Evolutionary conservation across 305 asterid species (phyloP).

Genomic region (Coffea humblotiana): DNA sequence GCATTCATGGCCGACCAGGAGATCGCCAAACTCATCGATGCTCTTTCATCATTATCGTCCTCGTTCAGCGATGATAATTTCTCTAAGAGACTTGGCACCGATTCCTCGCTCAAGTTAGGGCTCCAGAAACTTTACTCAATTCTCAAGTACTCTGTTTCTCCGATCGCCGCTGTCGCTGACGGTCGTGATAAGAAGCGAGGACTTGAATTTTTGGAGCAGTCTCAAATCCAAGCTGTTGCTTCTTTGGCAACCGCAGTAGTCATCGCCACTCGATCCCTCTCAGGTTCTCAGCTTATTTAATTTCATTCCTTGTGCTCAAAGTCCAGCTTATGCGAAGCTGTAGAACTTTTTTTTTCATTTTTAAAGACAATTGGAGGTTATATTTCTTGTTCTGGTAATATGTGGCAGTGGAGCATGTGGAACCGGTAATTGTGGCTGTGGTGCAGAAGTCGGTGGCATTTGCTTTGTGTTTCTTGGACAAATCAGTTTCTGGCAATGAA

Average conservation of each 20-base stretch:
- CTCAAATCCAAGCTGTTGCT: slow-evolving; percentile 77
- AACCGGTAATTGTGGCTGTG: slow-evolving; percentile 75
- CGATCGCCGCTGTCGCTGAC: slow-evolving; percentile 35
- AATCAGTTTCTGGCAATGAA: slow-evolving; percentile 58
- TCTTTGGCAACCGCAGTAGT: slow-evolving; percentile 60
- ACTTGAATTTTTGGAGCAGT: slow-evolving; percentile 75
- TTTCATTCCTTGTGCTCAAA: not conserved
- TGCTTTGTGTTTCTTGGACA: slow-evolving; percentile 78
- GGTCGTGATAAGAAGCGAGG: slow-evolving; percentile 48
- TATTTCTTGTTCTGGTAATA: slow-evolving; percentile 20
- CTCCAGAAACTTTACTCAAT: slow-evolving; percentile 63
- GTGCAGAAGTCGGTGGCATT: slow-evolving; percentile 78
- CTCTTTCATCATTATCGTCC: slow-evolving; percentile 37
- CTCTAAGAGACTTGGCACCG: slow-evolving; percentile 62
- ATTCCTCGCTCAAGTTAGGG: slow-evolving; percentile 68
- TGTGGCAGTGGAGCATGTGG: slow-evolving; percentile 75
- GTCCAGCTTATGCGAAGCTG: not conserved
- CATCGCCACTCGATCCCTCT: slow-evolving; percentile 62
- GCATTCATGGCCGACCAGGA: slow-evolving; percentile 86
- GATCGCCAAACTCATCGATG: slow-evolving; percentile 84
- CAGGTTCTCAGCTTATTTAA: slow-evolving; percentile 41
- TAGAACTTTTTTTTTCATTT: not conserved
- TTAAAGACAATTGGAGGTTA: slow-evolving; percentile 18
- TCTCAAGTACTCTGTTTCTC: slow-evolving; percentile 60
- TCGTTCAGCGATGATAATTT: slow-evolving; percentile 50